Conservation (phyloP, 2,329 filamentous ascomycete species). For the Metarhizium brunneum region DNA sequence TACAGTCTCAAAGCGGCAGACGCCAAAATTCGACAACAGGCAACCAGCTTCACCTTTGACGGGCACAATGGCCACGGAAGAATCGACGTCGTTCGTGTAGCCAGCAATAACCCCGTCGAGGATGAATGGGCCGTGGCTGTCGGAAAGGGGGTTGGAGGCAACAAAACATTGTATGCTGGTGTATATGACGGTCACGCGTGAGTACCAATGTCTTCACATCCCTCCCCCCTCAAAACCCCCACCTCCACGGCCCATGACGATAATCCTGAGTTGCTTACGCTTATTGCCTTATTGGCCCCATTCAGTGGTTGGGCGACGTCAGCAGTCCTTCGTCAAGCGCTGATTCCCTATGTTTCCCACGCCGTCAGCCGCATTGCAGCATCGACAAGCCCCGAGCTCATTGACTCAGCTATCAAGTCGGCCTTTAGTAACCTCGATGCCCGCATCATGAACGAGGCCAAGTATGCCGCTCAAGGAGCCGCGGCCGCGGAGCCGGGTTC, state of each 20-base stretch:
- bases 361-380: slow-evolving; percentile 21
- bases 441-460: slow-evolving; percentile 36
- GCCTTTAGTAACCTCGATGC: slow-evolving; percentile 49
- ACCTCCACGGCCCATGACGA: background rate
- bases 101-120: slow-evolving; percentile 26
- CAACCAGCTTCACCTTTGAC: slow-evolving; percentile 20
- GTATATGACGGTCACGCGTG: slow-evolving; percentile 42
- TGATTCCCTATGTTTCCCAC: slow-evolving; percentile 33
- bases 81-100: slow-evolving; percentile 23
- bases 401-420: slow-evolving; percentile 46
- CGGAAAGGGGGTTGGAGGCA: slow-evolving; percentile 19
- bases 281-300: background rate
- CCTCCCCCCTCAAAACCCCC: background rate
- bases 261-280: background rate
- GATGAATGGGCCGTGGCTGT: slow-evolving; percentile 25
- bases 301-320: slow-evolving; percentile 33
- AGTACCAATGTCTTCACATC: slow-evolving; percentile 11
- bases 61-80: slow-evolving; percentile 16
- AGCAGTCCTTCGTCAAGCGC: slow-evolving; percentile 26
- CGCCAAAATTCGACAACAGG: slow-evolving; percentile 18
- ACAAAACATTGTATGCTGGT: slow-evolving; percentile 22
- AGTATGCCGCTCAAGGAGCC: slow-evolving; percentile 17
- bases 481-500: slow-evolving; percentile 16
- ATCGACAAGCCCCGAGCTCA: slow-evolving; percentile 31
- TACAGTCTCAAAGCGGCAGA: slow-evolving; percentile 19